phyloP scores from a whole-genome alignment of 371 early-diverging fungal genomes.

The Massospora cicadina region DNA sequence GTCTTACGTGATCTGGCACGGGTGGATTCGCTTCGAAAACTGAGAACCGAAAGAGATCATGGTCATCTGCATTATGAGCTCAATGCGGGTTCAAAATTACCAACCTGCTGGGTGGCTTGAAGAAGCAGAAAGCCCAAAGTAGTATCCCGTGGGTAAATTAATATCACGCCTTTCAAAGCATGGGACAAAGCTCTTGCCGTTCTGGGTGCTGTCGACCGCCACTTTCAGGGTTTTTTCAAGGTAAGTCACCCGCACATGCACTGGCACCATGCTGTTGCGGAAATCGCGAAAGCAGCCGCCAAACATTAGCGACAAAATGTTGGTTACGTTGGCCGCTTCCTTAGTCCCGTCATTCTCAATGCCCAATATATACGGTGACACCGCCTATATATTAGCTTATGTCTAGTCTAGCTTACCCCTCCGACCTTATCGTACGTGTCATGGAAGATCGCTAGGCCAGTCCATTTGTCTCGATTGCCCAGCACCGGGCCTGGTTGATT shows the following conservation, averaged over 20 bases:
- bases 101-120: constrained; percentile 12
- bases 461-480: constrained; percentile 52
- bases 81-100: not conserved
- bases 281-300: constrained; percentile 56
- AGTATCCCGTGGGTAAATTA: constrained; percentile 48
- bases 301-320: constrained; percentile 25
- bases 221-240: constrained; percentile 35
- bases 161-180: constrained; percentile 41
- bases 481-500: constrained; percentile 41
- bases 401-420: constrained; percentile 18
- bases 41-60: constrained; percentile 55
- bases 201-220: constrained; percentile 35
- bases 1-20: constrained; percentile 22
- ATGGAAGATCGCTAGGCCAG: constrained; percentile 45
- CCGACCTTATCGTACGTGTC: constrained; percentile 37
- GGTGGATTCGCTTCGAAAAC: constrained; percentile 54
- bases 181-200: constrained; percentile 32
- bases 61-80: constrained; percentile 37
- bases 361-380: constrained; percentile 42
- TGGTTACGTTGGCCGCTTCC: constrained; percentile 20
- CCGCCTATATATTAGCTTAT: constrained; percentile 4
- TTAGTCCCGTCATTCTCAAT: constrained; percentile 48
- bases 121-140: constrained; percentile 58
- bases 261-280: constrained; percentile 39
- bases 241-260: constrained; percentile 42